phyloP scores from a whole-genome alignment of 2,329 filamentous ascomycete species.

The Neurospora sp. region DNA sequence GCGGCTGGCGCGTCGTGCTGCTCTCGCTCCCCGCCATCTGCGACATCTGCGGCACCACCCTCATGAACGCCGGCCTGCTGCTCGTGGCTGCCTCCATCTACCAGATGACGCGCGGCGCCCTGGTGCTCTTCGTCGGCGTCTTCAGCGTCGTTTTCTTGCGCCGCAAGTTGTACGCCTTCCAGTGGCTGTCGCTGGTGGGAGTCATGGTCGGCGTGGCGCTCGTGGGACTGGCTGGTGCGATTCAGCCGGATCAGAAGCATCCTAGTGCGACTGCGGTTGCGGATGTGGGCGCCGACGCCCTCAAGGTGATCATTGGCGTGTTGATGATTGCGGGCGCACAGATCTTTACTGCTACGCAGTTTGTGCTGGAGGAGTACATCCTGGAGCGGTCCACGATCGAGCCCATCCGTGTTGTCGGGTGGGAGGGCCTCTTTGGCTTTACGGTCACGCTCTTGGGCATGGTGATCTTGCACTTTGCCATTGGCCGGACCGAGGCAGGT shows the following conservation, averaged over 20 bases:
- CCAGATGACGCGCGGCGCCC: conserved; percentile 92
- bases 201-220: conserved; percentile 82
- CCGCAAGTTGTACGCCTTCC: conserved; percentile 71
- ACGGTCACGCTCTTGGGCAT: conserved; percentile 67
- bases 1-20: conserved; percentile 61
- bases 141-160: conserved; percentile 89
- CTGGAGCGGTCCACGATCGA: conserved; percentile 56
- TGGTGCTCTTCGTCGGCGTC: conserved; percentile 90
- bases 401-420: conserved; percentile 85
- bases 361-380: conserved; percentile 91
- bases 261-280: conserved; percentile 25
- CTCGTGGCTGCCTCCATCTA: conserved; percentile 95
- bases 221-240: conserved; percentile 79
- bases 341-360: conserved; percentile 94
- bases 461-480: conserved; percentile 63
- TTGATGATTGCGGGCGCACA: conserved; percentile 87
- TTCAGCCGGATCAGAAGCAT: conserved; percentile 59
- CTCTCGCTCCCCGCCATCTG: conserved; percentile 82
- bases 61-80: conserved; percentile 93
- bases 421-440: conserved; percentile 93
- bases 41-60: conserved; percentile 87
- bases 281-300: conserved; percentile 35
- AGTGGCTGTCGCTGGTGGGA: conserved; percentile 81
- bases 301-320: conserved; percentile 70
- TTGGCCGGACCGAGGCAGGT: conserved; percentile 67